Evolutionary conservation across 805 yeast genomes (phyloP).

Genomic region (Metahyphopichia silvanorum): DNA sequence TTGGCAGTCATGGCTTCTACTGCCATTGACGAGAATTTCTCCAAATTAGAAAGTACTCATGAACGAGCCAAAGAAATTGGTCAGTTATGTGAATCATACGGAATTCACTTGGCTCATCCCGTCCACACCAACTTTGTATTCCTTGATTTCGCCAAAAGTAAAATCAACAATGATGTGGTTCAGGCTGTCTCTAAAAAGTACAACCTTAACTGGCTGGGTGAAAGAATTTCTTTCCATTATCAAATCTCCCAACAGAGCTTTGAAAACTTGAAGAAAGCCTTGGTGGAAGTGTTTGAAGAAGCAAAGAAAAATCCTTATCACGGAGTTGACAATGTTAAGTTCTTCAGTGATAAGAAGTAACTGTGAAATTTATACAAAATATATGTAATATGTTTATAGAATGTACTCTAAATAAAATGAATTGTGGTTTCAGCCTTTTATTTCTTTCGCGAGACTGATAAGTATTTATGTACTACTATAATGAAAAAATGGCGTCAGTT

Average conservation of each 20-base stretch:
- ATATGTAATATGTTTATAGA: not conserved
- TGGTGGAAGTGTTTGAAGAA: slow-evolving; percentile 51
- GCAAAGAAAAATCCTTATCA: slow-evolving; percentile 49
- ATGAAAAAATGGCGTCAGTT: too few relatives aligned
- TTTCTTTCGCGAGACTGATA: not conserved
- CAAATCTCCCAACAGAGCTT: slow-evolving; percentile 27
- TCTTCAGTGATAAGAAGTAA: not conserved
- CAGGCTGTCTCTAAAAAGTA: slow-evolving; percentile 47
- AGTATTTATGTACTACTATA: too few relatives aligned
- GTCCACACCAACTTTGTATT: slow-evolving; percentile 42
- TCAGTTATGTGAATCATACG: slow-evolving; percentile 22
- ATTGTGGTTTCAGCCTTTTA: not conserved
- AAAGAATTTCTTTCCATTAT: slow-evolving; percentile 35
- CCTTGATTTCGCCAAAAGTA: slow-evolving; percentile 28
- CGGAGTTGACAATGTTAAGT: not conserved
- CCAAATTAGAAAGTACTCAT: slow-evolving; percentile 30
- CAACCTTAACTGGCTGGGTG: slow-evolving; percentile 64
- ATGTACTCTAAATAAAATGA: not conserved
- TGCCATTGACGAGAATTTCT: slow-evolving; percentile 38
- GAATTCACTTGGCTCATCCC: slow-evolving; percentile 32
- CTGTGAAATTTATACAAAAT: not conserved
- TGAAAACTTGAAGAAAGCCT: slow-evolving; percentile 35
- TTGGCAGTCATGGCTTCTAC: slow-evolving; percentile 39
- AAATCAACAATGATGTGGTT: slow-evolving; percentile 24
- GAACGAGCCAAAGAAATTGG: slow-evolving; percentile 33